Evolutionary conservation across 2,329 filamentous ascomycete species (phyloP).

Genomic region (Colletotrichum lindemuthianum): DNA sequence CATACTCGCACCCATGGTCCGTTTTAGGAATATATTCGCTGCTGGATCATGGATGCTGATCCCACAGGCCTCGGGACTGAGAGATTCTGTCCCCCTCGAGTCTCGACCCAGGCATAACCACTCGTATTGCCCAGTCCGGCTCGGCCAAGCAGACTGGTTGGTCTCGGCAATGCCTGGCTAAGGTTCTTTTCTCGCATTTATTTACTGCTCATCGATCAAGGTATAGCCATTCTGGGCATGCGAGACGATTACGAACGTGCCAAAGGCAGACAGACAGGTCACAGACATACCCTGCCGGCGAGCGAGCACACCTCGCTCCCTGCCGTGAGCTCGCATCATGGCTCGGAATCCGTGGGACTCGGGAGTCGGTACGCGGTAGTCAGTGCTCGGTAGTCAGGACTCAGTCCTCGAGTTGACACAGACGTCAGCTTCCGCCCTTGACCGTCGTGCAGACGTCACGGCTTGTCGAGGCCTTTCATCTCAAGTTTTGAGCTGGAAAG

Average conservation of each 20-base stretch:
- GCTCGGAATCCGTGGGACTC: neutral
- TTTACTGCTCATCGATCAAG: neutral
- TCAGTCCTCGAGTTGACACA: too few species aligned
- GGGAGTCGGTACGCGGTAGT: neutral
- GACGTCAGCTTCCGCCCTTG: neutral
- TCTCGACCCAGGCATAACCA: slow-evolving; percentile 1
- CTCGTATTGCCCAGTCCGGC: neutral
- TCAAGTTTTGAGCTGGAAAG: neutral
- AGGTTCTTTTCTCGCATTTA: too few species aligned
- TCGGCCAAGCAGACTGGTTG: neutral
- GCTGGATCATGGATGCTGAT: slow-evolving; percentile 7
- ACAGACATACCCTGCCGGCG: too few species aligned
- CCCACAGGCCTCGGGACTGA: too few species aligned
- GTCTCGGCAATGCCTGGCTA: too few species aligned
- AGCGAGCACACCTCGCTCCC: neutral
- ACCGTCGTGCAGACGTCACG: neutral
- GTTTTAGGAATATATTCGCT: slow-evolving; percentile 3
- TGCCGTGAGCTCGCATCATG: neutral
- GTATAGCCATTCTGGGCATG: neutral
- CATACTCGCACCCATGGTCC: slow-evolving; percentile 6
- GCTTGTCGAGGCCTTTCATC: slow-evolving; percentile 3
- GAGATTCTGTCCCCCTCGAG: neutral
- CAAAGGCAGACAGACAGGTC: too few species aligned
- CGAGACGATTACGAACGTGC: neutral
- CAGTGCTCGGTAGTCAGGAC: too few species aligned